Evolutionary conservation across 257 asterid genomes (phyloP), one percentile per base, ranked within the genome.

Genomic region (Ehretia macrophylla): DNA sequence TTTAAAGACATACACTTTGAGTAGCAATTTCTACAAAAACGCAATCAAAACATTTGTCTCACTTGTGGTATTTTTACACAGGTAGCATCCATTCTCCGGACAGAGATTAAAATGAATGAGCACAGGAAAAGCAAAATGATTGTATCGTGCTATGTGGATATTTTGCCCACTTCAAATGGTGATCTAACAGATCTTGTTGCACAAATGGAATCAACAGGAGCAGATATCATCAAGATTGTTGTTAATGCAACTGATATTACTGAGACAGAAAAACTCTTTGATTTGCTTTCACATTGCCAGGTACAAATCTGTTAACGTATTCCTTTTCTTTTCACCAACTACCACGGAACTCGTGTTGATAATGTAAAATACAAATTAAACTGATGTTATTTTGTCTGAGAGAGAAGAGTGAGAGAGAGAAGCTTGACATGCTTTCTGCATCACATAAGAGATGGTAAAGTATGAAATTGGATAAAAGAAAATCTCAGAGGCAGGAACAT

Each of bases 171-270:
- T 64, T 65, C 81, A 39, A 56, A 68, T 60, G 82, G 73, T 58
- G 81, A 70, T 58, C 77, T 71, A 48, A 69, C 70, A 67, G 61
- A 53, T 57, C 79, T 79, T 62, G 64, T 81, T 50, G 71, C 66
- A 1, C 55, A 39, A 63, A 70, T 81, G 79, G 80, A 75, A 68
- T 79, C 86, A 20, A 77, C 60, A 23, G 73, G 77, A 49, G 84
- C 86, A 8, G 86, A 84, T 59, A 73, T 84, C 63, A 62, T 84
- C 51, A 84, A 84, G 71, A 53, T 81, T 57, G 83, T 79, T 51
- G 56, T 69, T 55, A 46, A 63, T 59, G 86, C 83, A 61, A 62
- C 71, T 44, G 70, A 73, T 64, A 81, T 84, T 58, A 79, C 86
- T 19, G 83, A 75, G 62, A 47, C 67, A 16, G 70, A 68, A 19